Percentiles rank a stretch among this genome's conserved stretches.
These are phyloP conservation scores for Dictyostelium discoideum DNA, from an alignment of 78 protist genomes.

Conservation along the genomic window DNA sequence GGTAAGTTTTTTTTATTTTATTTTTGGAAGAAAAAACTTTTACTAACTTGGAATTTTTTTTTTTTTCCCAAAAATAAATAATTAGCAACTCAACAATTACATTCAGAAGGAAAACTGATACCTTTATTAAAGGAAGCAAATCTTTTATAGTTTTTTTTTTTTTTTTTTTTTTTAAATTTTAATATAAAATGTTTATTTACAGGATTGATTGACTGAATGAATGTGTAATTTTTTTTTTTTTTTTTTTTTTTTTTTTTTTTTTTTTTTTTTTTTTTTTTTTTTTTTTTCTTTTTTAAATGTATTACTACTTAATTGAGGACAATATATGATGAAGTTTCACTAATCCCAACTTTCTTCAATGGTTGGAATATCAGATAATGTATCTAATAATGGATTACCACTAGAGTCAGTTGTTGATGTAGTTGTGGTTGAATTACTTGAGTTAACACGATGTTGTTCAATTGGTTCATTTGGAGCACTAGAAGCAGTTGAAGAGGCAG, in stretches of 20 bases:
- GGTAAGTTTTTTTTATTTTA: background rate
- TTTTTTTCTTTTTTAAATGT: too few species aligned
- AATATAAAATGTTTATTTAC: background rate
- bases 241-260: background rate
- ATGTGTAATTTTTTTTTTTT: background rate
- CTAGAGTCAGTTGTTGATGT: background rate
- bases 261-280: background rate
- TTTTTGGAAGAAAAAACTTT: background rate
- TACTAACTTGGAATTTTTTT: background rate
- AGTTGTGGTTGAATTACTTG: background rate
- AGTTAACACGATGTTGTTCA: background rate
- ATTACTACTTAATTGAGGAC: background rate
- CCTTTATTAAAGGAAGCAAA: slow-evolving; percentile 41
- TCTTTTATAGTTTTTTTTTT: background rate
- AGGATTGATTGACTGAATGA: too few species aligned
- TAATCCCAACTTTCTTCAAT: slow-evolving; percentile 11
- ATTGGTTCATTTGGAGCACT: background rate
- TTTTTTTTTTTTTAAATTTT: background rate
- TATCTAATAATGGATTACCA: background rate
- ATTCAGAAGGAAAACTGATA: slow-evolving; percentile 2
- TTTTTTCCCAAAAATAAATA: background rate
- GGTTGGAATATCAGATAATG: slow-evolving; percentile 7
- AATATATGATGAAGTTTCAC: background rate
- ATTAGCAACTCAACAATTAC: slow-evolving; percentile 17
- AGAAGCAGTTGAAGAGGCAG: background rate